A percentile compares a stretch with the other conserved stretches of the same genome.
These are phyloP conservation scores for Erodium texanum DNA, from an alignment of 441 rosid genomes.

Conservation along the genomic window DNA sequence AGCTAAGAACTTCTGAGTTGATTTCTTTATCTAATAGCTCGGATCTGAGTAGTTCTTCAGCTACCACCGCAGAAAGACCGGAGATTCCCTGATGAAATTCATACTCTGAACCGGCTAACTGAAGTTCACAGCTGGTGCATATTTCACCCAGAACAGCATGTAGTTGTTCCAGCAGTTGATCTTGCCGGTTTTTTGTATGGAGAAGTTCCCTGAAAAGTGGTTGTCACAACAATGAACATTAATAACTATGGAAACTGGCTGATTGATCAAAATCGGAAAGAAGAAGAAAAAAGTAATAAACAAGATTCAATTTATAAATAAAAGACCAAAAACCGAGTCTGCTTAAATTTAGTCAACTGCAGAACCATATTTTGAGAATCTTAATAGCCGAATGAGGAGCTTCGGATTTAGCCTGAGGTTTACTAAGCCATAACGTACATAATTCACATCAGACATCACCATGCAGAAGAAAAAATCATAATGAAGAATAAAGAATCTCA, in stretches of 20 bases:
- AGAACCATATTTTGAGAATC: background rate
- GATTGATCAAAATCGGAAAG: background rate
- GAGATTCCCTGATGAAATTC: constrained; percentile 42
- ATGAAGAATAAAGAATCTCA: background rate
- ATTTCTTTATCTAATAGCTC: constrained; percentile 44
- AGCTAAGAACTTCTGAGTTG: constrained; percentile 48
- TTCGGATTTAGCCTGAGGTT: background rate
- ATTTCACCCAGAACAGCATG: constrained; percentile 57
- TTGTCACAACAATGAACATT: no score
- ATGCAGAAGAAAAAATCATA: background rate
- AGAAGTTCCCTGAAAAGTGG: constrained; percentile 58
- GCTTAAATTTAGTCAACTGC: background rate
- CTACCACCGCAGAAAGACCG: constrained; percentile 48
- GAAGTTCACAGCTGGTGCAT: constrained; percentile 69
- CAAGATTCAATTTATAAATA: background rate
- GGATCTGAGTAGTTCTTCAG: constrained; percentile 47
- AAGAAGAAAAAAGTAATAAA: no score
- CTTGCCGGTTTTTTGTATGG: constrained; percentile 51
- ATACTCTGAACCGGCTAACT: constrained; percentile 56
- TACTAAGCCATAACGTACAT: background rate
- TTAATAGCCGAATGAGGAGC: background rate
- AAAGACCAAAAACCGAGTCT: background rate
- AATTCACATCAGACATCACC: background rate
- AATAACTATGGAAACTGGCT: background rate
- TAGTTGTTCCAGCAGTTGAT: constrained; percentile 46